Percentiles rank a stretch among this genome's conserved stretches.
Conservation (phyloP, 2,329 filamentous ascomycete genomes). For the Penicillium decumbens region DNA sequence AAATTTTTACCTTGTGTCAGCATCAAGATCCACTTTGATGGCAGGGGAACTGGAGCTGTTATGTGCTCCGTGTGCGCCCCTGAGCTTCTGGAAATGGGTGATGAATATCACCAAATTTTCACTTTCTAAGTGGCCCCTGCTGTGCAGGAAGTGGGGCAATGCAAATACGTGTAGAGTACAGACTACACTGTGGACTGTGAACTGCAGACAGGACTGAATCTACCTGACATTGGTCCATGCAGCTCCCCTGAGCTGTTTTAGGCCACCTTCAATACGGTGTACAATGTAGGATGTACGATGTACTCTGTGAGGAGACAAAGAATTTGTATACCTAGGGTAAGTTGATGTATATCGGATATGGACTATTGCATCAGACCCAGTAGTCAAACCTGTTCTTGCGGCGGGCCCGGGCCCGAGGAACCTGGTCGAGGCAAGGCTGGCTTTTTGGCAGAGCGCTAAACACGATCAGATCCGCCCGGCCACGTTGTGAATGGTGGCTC, state of each 20-base stretch:
- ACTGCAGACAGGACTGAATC: not conserved
- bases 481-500: conserved; percentile 28
- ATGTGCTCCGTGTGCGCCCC: conserved; percentile 2
- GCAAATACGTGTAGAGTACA: conserved; percentile 17
- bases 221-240: conserved; percentile 5
- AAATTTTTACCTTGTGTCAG: conserved; percentile 16
- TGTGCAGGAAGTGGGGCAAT: conserved; percentile 22
- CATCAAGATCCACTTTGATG: not conserved
- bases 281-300: no score
- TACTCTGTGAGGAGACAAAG: not conserved
- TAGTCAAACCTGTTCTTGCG: conserved; percentile 9
- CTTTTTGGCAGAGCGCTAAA: conserved; percentile 22
- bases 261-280: no score
- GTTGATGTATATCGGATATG: not conserved
- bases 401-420: conserved; percentile 4
- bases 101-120: conserved; percentile 14
- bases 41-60: not conserved
- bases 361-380: not conserved
- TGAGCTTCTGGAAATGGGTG: conserved; percentile 21
- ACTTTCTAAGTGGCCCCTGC: conserved; percentile 12
- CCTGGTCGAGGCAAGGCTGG: conserved; percentile 9
- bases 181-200: conserved; percentile 13
- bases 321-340: not conserved
- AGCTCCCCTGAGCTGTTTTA: conserved; percentile 4
- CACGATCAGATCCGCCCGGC: conserved; percentile 26